Conservation (phyloP, 2,329 filamentous ascomycete genomes). For the Aureobasidium zeae region DNA sequence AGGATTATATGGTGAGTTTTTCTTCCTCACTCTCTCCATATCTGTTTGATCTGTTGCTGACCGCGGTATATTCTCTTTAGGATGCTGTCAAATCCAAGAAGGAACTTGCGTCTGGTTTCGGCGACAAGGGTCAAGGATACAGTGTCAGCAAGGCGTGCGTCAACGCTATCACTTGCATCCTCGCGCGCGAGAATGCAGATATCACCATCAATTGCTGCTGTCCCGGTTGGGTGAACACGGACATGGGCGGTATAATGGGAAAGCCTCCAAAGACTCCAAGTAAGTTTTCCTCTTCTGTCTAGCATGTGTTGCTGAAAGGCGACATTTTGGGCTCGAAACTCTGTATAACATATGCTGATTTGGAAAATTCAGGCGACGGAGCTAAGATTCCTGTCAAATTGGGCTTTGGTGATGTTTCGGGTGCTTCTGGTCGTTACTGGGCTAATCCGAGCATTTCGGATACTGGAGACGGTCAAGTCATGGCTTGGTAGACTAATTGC, state of each 20-base stretch:
- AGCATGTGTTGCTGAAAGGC: background rate
- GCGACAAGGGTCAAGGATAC: conserved; percentile 24
- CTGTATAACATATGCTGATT: background rate
- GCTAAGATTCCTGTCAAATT: conserved; percentile 29
- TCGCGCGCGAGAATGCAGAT: conserved; percentile 24
- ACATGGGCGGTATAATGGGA: conserved; percentile 28
- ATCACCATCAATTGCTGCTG: conserved; percentile 31
- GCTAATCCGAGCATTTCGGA: conserved; percentile 28
- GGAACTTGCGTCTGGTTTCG: conserved; percentile 25
- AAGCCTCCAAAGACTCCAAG: conserved; percentile 26
- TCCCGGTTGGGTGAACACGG: conserved; percentile 32
- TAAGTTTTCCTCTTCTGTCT: background rate
- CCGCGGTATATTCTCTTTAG: too few species aligned
- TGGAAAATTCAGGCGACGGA: conserved; percentile 26
- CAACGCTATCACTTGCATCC: conserved; percentile 27
- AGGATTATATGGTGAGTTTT: conserved; percentile 23
- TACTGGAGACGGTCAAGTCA: conserved; percentile 25
- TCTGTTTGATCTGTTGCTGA: too few species aligned
- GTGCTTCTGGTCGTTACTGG: conserved; percentile 30
- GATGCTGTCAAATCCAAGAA: conserved; percentile 19
- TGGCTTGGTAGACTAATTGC: conserved; percentile 29
- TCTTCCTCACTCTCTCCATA: background rate
- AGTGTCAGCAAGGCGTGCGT: conserved; percentile 30
- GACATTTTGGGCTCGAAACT: too few species aligned
- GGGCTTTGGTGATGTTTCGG: conserved; percentile 28